These are phyloP conservation scores for Halenospora varia DNA, from an alignment of 495 filamentous ascomycete species.

Conservation along the genomic window DNA sequence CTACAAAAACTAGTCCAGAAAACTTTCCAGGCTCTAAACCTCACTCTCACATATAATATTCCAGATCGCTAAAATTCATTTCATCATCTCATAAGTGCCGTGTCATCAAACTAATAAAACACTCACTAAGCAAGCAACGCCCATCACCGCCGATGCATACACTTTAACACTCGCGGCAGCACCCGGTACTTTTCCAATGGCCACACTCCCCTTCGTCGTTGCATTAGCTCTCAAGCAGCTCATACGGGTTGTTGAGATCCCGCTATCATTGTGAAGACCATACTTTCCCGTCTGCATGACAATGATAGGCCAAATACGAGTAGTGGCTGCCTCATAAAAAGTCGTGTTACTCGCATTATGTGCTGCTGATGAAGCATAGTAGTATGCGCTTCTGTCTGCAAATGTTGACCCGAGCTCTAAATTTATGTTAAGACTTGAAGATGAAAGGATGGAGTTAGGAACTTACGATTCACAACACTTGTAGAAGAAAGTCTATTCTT, in stretches of 20 bases:
- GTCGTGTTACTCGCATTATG: constrained; percentile 5
- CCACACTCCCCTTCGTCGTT: constrained; percentile 1
- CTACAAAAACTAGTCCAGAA: not conserved
- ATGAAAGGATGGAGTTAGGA: not conserved
- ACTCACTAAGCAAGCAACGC: not conserved
- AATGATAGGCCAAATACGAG: not conserved
- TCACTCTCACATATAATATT: not conserved
- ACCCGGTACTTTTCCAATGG: constrained; percentile 9
- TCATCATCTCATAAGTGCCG: constrained; percentile 31
- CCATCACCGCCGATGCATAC: not conserved
- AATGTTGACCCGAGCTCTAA: not conserved
- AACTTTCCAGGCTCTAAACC: not conserved
- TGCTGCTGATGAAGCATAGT: not conserved
- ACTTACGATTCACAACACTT: not conserved
- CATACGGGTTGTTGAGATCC: not conserved
- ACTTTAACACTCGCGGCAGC: not conserved
- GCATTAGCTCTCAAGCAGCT: constrained; percentile 5
- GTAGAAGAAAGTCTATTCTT: not conserved
- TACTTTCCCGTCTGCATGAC: not conserved
- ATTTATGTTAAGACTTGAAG: not conserved
- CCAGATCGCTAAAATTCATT: not conserved
- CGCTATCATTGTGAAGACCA: not conserved
- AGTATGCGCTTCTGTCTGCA: not conserved
- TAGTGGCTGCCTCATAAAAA: not conserved
- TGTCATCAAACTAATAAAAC: not conserved